A percentile compares a stretch with the other conserved stretches of the same genome.
Evolutionary conservation across 306 rosid genomes (phyloP).

Genomic region (Medicago truncatula): DNA sequence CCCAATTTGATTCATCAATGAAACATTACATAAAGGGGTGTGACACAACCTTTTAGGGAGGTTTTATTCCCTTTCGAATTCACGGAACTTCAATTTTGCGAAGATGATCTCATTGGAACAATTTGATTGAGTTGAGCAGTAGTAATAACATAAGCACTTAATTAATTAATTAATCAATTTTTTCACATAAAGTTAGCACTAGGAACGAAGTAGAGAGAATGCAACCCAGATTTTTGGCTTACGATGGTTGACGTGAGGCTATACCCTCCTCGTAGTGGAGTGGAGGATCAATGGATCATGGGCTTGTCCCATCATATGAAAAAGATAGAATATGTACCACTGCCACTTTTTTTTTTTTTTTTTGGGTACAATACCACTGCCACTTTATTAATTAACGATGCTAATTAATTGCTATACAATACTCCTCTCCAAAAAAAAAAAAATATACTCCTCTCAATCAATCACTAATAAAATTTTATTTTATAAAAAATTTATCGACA

Average conservation of each 20-base stretch:
- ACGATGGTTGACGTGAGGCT: background rate
- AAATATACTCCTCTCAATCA: background rate
- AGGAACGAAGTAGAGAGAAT: constrained; percentile 2
- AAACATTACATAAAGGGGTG: too few species aligned
- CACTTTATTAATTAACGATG: constrained; percentile 18
- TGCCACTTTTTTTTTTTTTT: too few species aligned
- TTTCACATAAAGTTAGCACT: constrained; percentile 26
- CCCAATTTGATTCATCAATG: too few species aligned
- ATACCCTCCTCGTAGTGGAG: constrained; percentile 42
- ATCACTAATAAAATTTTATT: background rate
- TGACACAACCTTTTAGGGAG: too few species aligned
- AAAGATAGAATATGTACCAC: constrained; percentile 48
- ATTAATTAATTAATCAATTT: background rate
- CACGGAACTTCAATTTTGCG: background rate
- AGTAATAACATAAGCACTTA: background rate
- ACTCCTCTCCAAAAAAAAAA: too few species aligned
- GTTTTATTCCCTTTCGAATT: background rate
- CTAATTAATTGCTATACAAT: constrained; percentile 12
- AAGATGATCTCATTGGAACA: background rate
- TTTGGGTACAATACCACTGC: too few species aligned
- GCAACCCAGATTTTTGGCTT: background rate
- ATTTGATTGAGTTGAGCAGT: background rate
- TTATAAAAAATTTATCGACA: too few species aligned
- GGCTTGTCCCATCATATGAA: constrained; percentile 53
- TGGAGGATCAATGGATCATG: constrained; percentile 27